Conservation (phyloP, 129 eudicot genomes). For the Apium graveolens region DNA sequence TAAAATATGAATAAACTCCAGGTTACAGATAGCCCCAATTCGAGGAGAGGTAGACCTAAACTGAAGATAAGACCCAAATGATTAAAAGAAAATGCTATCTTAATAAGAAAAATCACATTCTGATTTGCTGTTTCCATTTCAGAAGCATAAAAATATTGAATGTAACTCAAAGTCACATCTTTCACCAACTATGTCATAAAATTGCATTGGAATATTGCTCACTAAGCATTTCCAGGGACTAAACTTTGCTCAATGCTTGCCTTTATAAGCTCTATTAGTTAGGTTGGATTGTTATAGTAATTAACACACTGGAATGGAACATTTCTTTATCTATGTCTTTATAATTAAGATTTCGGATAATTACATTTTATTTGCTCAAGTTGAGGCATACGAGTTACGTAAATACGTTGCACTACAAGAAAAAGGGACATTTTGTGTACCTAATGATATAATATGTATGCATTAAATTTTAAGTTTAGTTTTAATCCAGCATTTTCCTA, state of each 20-base stretch:
- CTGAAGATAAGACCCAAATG: background rate
- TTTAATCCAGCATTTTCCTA: no score
- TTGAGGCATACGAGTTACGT: background rate
- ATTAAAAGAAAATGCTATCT: conserved; percentile 10
- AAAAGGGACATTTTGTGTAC: background rate
- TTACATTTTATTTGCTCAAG: background rate
- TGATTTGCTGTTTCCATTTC: background rate
- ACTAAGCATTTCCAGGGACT: background rate
- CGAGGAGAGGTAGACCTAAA: no score
- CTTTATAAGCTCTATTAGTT: background rate
- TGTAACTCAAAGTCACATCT: conserved; percentile 9
- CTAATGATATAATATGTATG: no score
- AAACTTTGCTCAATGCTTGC: background rate
- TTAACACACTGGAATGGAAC: background rate
- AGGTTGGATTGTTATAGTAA: background rate
- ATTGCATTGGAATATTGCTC: background rate
- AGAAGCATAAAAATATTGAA: conserved; percentile 1
- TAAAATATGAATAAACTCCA: no score
- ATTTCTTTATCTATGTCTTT: background rate
- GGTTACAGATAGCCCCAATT: no score
- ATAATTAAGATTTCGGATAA: background rate
- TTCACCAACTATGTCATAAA: background rate
- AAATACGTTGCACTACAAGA: no score
- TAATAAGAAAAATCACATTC: background rate
- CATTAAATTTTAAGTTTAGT: no score